These are phyloP conservation scores for Pseudopithomyces maydicus DNA, from an alignment of 2,329 filamentous ascomycete species.

Conservation along the genomic window DNA sequence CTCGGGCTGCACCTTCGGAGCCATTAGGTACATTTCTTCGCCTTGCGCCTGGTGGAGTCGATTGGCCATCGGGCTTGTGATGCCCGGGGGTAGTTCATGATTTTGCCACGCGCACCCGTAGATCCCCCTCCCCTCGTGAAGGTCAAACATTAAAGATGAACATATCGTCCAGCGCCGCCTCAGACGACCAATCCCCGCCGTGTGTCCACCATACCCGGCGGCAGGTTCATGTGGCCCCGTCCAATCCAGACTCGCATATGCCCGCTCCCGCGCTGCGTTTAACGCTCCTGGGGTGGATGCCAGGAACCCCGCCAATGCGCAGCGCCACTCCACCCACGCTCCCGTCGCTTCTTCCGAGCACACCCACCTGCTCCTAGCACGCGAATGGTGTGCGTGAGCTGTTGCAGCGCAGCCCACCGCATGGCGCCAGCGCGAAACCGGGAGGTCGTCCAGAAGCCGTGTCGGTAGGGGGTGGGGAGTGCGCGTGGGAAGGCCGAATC, in stretches of 20 bases:
- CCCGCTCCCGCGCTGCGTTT: neutral
- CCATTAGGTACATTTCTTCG: too few species aligned
- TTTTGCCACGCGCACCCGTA: neutral
- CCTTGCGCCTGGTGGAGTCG: neutral
- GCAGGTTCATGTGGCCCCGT: neutral
- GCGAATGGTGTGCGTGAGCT: slow-evolving; percentile 7
- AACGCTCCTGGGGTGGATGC: neutral
- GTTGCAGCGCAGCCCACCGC: neutral
- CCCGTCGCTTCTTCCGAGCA: slow-evolving; percentile 1
- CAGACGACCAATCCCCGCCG: neutral
- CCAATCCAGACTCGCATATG: neutral
- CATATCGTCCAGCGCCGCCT: neutral
- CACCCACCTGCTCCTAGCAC: neutral
- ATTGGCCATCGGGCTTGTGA: too few species aligned
- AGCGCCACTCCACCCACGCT: neutral
- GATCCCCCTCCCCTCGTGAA: neutral
- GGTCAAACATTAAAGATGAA: slow-evolving; percentile 3
- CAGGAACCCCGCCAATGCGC: slow-evolving; percentile 5
- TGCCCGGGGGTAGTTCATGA: neutral
- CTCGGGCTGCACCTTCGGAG: too few species aligned
- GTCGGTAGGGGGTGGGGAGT: neutral
- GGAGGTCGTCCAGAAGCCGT: neutral
- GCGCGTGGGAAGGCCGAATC: slow-evolving; percentile 2
- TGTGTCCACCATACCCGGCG: neutral
- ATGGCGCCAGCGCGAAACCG: slow-evolving; percentile 2